These are phyloP conservation scores for Pichia eremophila DNA, from an alignment of 805 yeast species.

Conservation along the genomic window DNA sequence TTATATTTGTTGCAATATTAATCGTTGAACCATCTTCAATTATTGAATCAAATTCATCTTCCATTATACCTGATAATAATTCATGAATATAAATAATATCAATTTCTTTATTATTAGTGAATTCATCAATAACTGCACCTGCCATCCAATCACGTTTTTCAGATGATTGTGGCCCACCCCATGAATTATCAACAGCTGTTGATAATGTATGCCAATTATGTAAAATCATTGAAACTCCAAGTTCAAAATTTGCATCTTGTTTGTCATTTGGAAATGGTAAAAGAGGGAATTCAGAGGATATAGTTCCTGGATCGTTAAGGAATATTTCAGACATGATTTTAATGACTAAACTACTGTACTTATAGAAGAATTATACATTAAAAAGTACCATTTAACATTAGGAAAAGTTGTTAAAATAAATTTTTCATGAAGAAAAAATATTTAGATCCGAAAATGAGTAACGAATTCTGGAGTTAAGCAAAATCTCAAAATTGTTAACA, in stretches of 20 bases:
- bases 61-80: constrained; percentile 79
- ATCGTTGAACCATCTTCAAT: constrained; percentile 86
- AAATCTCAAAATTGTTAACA: too few relatives aligned
- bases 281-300: constrained; percentile 20
- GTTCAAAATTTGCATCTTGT: constrained; percentile 79
- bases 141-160: constrained; percentile 95
- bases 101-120: constrained; percentile 50
- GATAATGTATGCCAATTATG: constrained; percentile 82
- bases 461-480: too few relatives aligned
- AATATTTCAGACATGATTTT: constrained; percentile 14
- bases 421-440: too few relatives aligned
- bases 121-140: constrained; percentile 72
- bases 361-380: too few relatives aligned
- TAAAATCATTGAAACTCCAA: constrained; percentile 88
- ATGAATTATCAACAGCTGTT: constrained; percentile 80
- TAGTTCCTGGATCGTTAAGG: constrained; percentile 27
- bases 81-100: constrained; percentile 79
- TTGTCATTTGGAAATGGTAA: constrained; percentile 36
- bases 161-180: constrained; percentile 93
- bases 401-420: too few relatives aligned
- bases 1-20: constrained; percentile 56
- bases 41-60: constrained; percentile 84
- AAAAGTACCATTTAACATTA: too few relatives aligned
- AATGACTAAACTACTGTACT: too few relatives aligned
- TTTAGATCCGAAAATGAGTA: too few relatives aligned